These are phyloP conservation scores for Trametes punicea DNA, from an alignment of 768 basidiomycete genomes.

Conservation along the genomic window DNA sequence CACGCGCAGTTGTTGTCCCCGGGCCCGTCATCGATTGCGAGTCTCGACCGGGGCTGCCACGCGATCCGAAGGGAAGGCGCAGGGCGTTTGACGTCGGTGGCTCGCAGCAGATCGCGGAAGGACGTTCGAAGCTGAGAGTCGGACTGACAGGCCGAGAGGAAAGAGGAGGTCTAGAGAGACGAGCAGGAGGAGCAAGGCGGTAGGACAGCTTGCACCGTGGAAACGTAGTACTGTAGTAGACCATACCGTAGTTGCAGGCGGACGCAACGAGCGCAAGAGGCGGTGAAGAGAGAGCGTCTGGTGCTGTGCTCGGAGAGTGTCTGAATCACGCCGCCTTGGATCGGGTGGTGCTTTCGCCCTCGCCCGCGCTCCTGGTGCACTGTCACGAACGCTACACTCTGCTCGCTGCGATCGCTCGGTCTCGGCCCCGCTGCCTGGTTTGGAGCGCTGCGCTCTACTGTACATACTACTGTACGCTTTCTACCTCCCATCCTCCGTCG, in stretches of 20 bases:
- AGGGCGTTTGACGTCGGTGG: slow-evolving; percentile 10
- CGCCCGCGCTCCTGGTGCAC: too few species aligned
- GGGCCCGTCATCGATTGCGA: not conserved
- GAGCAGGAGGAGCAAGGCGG: too few species aligned
- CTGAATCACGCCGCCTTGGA: not conserved
- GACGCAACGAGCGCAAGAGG: not conserved
- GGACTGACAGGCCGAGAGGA: too few species aligned
- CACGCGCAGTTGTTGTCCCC: not conserved
- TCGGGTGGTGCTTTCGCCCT: too few species aligned
- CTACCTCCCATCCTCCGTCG: not conserved
- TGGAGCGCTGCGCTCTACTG: not conserved
- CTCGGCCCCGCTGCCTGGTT: too few species aligned
- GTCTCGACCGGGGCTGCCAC: not conserved
- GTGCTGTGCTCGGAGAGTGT: not conserved
- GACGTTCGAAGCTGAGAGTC: not conserved
- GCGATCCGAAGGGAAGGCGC: not conserved
- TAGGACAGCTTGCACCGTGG: too few species aligned
- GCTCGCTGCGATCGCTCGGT: too few species aligned
- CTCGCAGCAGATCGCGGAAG: not conserved
- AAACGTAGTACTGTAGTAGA: too few species aligned
- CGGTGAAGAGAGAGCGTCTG: not conserved
- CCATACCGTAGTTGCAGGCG: not conserved
- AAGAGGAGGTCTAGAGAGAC: too few species aligned
- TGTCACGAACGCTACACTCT: too few species aligned
- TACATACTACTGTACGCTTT: not conserved